Conservation (phyloP, 805 yeast genomes). For the Saccharomycopsis vini region DNA sequence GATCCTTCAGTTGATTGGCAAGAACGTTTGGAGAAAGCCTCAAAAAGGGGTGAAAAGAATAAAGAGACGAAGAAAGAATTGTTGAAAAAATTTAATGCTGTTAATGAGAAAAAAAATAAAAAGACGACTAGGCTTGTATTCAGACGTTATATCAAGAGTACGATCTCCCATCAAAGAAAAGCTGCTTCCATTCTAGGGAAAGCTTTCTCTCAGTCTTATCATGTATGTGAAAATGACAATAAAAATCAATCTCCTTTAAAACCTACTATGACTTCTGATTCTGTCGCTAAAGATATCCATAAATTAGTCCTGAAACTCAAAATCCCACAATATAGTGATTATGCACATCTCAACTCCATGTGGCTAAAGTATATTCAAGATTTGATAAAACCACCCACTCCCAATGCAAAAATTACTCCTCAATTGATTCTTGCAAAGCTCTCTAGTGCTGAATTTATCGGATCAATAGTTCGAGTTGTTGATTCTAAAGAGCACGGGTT, state of each 20-base stretch:
- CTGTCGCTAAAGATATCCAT: not conserved
- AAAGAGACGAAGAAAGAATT: no score
- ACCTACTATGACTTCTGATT: no score
- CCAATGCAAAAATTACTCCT: not conserved
- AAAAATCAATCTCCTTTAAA: no score
- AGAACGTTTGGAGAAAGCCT: not conserved
- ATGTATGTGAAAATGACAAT: not conserved
- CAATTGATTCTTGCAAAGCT: slow-evolving; percentile 14
- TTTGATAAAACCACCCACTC: slow-evolving; percentile 1
- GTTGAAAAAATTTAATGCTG: not conserved
- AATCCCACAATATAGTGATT: slow-evolving; percentile 10
- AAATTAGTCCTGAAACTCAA: not conserved
- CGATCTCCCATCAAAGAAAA: slow-evolving; percentile 1
- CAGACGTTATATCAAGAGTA: slow-evolving; percentile 2
- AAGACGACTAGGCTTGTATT: slow-evolving; percentile 8
- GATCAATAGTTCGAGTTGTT: slow-evolving; percentile 11
- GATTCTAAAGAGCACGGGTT: slow-evolving; percentile 1
- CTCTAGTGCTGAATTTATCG: slow-evolving; percentile 16
- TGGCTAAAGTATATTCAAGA: slow-evolving; percentile 14
- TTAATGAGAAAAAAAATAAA: slow-evolving; percentile 2
- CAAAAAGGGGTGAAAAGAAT: not conserved
- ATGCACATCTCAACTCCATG: slow-evolving; percentile 5
- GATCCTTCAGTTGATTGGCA: not conserved
- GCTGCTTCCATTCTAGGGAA: not conserved
- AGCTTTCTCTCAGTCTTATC: not conserved